Evolutionary conservation across 2,329 filamentous ascomycete genomes (phyloP).

Genomic region (Fusarium cyanostomum): DNA sequence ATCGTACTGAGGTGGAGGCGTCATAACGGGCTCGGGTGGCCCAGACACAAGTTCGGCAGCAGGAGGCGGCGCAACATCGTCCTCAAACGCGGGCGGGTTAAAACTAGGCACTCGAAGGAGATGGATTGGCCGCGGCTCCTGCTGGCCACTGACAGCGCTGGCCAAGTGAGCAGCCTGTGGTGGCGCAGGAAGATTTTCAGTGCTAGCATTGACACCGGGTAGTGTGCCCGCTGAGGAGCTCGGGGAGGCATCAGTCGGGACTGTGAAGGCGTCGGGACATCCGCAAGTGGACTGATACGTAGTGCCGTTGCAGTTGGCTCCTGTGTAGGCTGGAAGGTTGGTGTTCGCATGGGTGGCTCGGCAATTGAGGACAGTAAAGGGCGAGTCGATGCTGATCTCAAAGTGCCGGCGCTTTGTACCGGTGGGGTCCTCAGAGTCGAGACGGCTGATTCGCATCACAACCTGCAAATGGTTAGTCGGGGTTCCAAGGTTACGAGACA

Average conservation of each 20-base stretch:
- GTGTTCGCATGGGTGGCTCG: slow-evolving; percentile 93
- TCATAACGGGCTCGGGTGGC: slow-evolving; percentile 61
- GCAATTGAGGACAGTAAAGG: slow-evolving; percentile 92
- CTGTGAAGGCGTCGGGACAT: slow-evolving; percentile 62
- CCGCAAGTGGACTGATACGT: slow-evolving; percentile 59
- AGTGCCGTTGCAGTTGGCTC: slow-evolving; percentile 60
- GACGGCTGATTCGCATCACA: slow-evolving; percentile 88
- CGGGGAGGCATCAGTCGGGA: slow-evolving; percentile 71
- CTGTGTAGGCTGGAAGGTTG: slow-evolving; percentile 79
- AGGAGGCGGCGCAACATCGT: slow-evolving; percentile 62
- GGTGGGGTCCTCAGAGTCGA: slow-evolving; percentile 78
- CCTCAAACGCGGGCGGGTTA: slow-evolving; percentile 87
- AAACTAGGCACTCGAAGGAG: slow-evolving; percentile 85
- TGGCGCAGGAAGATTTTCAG: slow-evolving; percentile 52
- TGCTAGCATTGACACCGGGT: slow-evolving; percentile 50
- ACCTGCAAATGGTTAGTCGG: slow-evolving; percentile 63
- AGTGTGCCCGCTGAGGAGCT: slow-evolving; percentile 67
- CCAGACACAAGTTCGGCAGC: slow-evolving; percentile 39
- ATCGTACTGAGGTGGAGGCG: slow-evolving; percentile 87
- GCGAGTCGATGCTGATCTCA: slow-evolving; percentile 95
- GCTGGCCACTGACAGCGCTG: slow-evolving; percentile 44
- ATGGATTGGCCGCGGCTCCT: slow-evolving; percentile 78
- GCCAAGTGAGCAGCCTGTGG: slow-evolving; percentile 66
- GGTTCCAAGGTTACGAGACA: not conserved
- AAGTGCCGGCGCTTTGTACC: slow-evolving; percentile 84